Evolutionary conservation across 75 land plant species (phyloP).

Genomic region (Picea glauca): DNA sequence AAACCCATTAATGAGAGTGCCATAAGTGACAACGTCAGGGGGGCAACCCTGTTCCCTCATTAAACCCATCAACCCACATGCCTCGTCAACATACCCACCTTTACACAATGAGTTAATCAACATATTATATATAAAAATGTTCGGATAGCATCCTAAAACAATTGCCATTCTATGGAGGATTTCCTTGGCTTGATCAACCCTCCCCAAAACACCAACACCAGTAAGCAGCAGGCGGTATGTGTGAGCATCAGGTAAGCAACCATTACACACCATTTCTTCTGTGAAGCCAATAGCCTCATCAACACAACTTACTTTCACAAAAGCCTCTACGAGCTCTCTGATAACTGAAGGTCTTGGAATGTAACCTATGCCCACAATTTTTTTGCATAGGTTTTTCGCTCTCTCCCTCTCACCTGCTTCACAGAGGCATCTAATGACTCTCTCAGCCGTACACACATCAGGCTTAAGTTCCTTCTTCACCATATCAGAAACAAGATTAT

Average conservation of each 20-base stretch:
- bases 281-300: slow-evolving; percentile 31
- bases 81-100: slow-evolving; percentile 29
- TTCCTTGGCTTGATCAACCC: slow-evolving; percentile 36
- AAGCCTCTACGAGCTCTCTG: neutral
- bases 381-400: neutral
- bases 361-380: neutral
- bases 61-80: slow-evolving; percentile 17
- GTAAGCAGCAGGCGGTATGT: slow-evolving; percentile 33
- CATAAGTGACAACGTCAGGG: slow-evolving; percentile 37
- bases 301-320: slow-evolving; percentile 17
- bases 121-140: slow-evolving; percentile 56
- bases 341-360: neutral
- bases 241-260: slow-evolving; percentile 24
- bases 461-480: neutral
- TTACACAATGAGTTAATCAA: slow-evolving; percentile 48
- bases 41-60: slow-evolving; percentile 33
- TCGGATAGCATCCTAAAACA: slow-evolving; percentile 37
- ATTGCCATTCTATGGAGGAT: slow-evolving; percentile 23
- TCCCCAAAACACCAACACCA: slow-evolving; percentile 33
- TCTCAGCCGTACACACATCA: neutral
- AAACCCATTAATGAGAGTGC: slow-evolving; percentile 32
- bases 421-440: neutral
- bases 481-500: slow-evolving; percentile 7
- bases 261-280: slow-evolving; percentile 15
- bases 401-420: slow-evolving; percentile 1